Evolutionary conservation across 345 rosid genomes (phyloP), one percentile per base, ranked within the genome.

Genomic region (Eutrema yunnanense): DNA sequence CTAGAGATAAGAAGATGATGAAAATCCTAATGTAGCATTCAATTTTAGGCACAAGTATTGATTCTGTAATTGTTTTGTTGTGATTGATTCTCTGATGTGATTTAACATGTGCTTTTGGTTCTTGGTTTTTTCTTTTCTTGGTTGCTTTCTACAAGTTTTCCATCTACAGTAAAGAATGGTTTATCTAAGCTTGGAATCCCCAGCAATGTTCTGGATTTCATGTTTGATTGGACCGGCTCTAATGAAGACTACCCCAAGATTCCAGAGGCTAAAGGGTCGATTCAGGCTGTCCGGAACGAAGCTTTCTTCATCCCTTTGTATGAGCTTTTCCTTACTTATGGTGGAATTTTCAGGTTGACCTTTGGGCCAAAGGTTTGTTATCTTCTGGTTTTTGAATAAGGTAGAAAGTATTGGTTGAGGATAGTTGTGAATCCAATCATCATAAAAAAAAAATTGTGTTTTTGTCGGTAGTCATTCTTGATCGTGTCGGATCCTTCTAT

Each of bases 401-500:
- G 12, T 42, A n/a, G 2, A 14, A 32, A n/a, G 4, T 9, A 48
- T 37, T 47, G 51, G 2, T 36, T 32, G 13, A 48, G 26, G 47
- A 65, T 38, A 19, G 29, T 30, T 33, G 14, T 65, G 54, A 71
- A 9, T 54, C 34, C 22, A 62, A 38, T 33, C 50, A n/a, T 3
- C 26, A 22, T 22, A 3, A 2, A 16, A 16, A 16, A 16, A 16
- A 16, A 16, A 16, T 49, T 71, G 43, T 41, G 64, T 49, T 59
- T 73, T 78, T 74, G 54, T 53, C 66, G 54, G 79, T 90, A 94
- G 98, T 89, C 95, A 1, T 86, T 94, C 82, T 76, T 94, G 79
- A 91, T 94, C 53, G 97, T 94, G 30, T 94, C 97, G 2, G 97
- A 94, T 87, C 97, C 97, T 72, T 73, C 91, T 60, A 89, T 94